Percentiles rank a stretch among this genome's conserved stretches.
Evolutionary conservation across 345 rosid genomes (phyloP).

Genomic region (Arabidopsis suecica): DNA sequence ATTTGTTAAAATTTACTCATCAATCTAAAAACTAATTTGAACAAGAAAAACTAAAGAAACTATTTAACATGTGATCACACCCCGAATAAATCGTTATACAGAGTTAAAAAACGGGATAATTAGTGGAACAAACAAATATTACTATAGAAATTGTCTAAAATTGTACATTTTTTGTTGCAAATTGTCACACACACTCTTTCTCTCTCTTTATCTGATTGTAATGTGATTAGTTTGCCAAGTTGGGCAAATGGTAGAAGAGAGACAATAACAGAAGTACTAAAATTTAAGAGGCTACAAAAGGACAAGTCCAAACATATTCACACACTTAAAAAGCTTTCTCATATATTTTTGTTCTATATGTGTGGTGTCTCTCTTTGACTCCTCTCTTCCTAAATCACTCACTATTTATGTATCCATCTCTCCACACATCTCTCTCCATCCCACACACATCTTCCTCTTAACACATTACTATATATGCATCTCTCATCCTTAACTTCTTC

Average conservation of each 20-base stretch:
- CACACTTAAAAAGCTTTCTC: conserved; percentile 39
- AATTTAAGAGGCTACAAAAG: conserved; percentile 46
- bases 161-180: conserved; percentile 29
- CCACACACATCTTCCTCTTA: conserved; percentile 38
- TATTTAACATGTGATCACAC: conserved; percentile 31
- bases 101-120: conserved; percentile 28
- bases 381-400: conserved; percentile 47
- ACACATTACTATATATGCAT: conserved; percentile 43
- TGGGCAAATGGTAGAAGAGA: conserved; percentile 41
- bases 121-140: conserved; percentile 38
- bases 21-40: conserved; percentile 30
- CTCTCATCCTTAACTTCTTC: conserved; percentile 32
- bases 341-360: conserved; percentile 33
- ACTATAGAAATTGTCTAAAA: conserved; percentile 34
- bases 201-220: conserved; percentile 36
- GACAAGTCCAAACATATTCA: conserved; percentile 46
- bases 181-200: conserved; percentile 35
- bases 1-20: conserved; percentile 20
- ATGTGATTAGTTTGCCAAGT: conserved; percentile 49
- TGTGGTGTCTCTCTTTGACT: conserved; percentile 50
- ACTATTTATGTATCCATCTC: conserved; percentile 48
- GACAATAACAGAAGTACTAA: conserved; percentile 48
- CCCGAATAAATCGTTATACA: conserved; percentile 33
- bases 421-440: conserved; percentile 50
- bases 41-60: conserved; percentile 19